Conservation (phyloP, 2,329 filamentous ascomycete genomes). For the Epichloe elymi region DNA sequence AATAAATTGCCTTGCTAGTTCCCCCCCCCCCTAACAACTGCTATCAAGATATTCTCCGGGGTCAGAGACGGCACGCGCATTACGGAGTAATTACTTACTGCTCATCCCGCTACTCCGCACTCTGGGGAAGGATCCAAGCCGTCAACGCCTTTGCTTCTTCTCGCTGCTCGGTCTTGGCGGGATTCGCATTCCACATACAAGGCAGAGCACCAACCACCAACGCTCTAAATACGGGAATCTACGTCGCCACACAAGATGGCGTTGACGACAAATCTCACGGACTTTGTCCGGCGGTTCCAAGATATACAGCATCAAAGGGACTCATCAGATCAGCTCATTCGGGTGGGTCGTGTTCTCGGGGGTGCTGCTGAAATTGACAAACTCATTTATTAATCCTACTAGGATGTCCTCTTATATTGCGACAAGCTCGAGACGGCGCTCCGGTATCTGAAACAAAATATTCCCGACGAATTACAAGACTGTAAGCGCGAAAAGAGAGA, state of each 20-base stretch:
- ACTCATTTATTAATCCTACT: not conserved
- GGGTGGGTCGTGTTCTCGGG: conserved; percentile 19
- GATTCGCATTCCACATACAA: not conserved
- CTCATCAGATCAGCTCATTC: conserved; percentile 31
- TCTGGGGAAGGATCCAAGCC: too few relatives aligned
- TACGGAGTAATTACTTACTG: too few relatives aligned
- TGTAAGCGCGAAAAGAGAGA: conserved; percentile 37
- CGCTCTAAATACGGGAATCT: not conserved
- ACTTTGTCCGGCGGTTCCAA: conserved; percentile 35
- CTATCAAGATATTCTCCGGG: too few relatives aligned
- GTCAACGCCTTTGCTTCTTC: too few relatives aligned
- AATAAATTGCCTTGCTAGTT: too few relatives aligned
- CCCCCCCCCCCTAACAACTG: too few relatives aligned
- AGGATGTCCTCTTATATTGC: conserved; percentile 21
- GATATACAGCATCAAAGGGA: conserved; percentile 28
- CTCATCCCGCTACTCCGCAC: too few relatives aligned
- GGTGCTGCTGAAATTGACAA: not conserved
- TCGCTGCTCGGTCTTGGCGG: too few relatives aligned
- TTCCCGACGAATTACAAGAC: conserved; percentile 29
- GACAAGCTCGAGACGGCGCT: conserved; percentile 30
- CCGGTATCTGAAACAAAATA: conserved; percentile 28
- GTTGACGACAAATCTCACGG: conserved; percentile 20
- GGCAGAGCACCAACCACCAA: not conserved
- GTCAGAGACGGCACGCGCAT: too few relatives aligned
- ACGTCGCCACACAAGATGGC: conserved; percentile 9